Base-by-base conservation (phyloP, 345 rosid genomes). In the Linum trigynum region DNA sequence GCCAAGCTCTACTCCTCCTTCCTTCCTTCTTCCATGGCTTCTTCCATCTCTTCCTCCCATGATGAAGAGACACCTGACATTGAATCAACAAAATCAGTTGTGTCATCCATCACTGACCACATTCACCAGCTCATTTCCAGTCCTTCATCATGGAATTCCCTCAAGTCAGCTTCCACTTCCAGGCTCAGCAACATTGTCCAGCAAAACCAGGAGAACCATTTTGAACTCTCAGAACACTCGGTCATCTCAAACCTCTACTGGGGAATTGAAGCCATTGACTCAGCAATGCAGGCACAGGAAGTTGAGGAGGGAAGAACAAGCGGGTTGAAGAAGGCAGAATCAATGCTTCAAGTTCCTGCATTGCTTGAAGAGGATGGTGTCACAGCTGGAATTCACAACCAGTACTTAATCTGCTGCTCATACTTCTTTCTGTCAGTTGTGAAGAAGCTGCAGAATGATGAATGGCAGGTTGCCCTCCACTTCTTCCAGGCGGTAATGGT, bases 291-390 rank as follows among this genome's bases (percentile, higher is more conserved):
- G 17, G 78, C 76, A 1, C 73, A 75, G 41, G 64, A 51, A 38
- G 66, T 77, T 0, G 85, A 77, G 53, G 83, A 83, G 71, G 1
- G 1, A 23, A 78, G 69, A 45, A 40, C 66, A 7, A 55, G 64
- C 39, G 60, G 58, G 66, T 64, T 89, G 10, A 70, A 62, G 58
- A 83, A 84, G 61, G 76, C 92, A 2, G 98, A 92, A 83, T 75
- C 70, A 68, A 74, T 84, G 92, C 96, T 89, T 61, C 98, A 92
- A 76, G 84, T 82, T 23, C 97, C 97, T 1, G 97, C 98, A 15
- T 82, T 89, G 80, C 88, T 89, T 63, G 91, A 86, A 5, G 95
- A 87, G 63, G 79, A 79, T 45, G 95, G 83, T 65, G 65, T 62
- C 51, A 87, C 91, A 5, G 78, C 87, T 14, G 89, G 96, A 64